phyloP scores from a whole-genome alignment of 495 filamentous ascomycete species.

The Talaromyces proteolyticus region DNA sequence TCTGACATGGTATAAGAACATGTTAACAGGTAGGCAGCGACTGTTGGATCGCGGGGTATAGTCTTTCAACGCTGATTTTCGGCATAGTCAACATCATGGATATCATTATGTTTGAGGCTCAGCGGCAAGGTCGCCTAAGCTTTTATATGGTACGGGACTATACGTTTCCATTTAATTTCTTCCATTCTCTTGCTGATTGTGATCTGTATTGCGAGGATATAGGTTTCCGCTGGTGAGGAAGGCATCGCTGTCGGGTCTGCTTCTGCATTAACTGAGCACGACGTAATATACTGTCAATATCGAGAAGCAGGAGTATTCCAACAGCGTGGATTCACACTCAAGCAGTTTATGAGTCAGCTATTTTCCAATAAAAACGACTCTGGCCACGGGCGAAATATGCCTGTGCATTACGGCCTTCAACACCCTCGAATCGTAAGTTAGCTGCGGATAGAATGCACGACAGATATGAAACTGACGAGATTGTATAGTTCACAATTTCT shows the following conservation, averaged over 20 bases:
- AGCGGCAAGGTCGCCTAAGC: slow-evolving; percentile 72
- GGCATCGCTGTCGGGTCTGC: slow-evolving; percentile 86
- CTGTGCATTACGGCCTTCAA: slow-evolving; percentile 87
- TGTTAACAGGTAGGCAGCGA: slow-evolving; percentile 49
- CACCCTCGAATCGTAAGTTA: slow-evolving; percentile 70
- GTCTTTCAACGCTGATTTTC: slow-evolving; percentile 6
- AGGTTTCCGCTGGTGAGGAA: slow-evolving; percentile 91
- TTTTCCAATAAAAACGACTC: slow-evolving; percentile 83
- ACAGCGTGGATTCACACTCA: slow-evolving; percentile 80
- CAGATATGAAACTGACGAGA: slow-evolving; percentile 7
- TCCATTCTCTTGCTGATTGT: not conserved
- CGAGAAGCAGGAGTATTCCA: slow-evolving; percentile 87
- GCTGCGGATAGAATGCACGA: not conserved
- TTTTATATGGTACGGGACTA: slow-evolving; percentile 94
- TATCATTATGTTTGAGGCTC: slow-evolving; percentile 87
- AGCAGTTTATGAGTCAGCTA: slow-evolving; percentile 90
- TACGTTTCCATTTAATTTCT: not conserved
- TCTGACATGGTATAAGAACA: slow-evolving; percentile 58
- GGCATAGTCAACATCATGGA: slow-evolving; percentile 80
- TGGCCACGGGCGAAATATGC: slow-evolving; percentile 91
- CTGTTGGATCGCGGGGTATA: not conserved
- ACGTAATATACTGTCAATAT: slow-evolving; percentile 93
- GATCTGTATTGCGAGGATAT: not conserved
- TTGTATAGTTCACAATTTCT: slow-evolving; percentile 76
- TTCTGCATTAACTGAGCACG: slow-evolving; percentile 70